These are phyloP conservation scores for Penicillium sp. DNA, from an alignment of 2,329 filamentous ascomycete species.

Conservation along the genomic window DNA sequence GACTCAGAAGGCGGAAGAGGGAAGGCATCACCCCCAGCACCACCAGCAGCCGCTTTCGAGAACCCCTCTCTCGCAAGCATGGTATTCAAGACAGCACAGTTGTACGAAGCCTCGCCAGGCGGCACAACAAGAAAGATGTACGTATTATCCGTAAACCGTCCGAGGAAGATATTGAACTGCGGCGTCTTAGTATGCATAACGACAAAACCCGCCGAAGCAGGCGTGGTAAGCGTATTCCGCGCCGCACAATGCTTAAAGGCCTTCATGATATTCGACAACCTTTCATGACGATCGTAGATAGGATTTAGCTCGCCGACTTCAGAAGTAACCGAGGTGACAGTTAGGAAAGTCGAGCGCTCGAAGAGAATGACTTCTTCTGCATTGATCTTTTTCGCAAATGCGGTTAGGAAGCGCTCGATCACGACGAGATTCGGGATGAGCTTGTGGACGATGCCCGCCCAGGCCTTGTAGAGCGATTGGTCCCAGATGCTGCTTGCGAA, in stretches of 20 bases:
- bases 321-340: conserved; percentile 87
- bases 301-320: conserved; percentile 73
- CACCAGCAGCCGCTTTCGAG: conserved; percentile 54
- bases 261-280: conserved; percentile 95
- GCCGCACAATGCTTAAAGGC: conserved; percentile 83
- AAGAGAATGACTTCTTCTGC: conserved; percentile 93
- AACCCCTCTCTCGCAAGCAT: conserved; percentile 82
- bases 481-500: conserved; percentile 99
- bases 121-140: conserved; percentile 91
- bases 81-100: conserved; percentile 84
- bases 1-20: conserved; percentile 37
- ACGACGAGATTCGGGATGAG: conserved; percentile 88
- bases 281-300: conserved; percentile 87
- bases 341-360: conserved; percentile 91
- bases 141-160: conserved; percentile 94
- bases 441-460: conserved; percentile 97
- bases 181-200: conserved; percentile 51
- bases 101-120: conserved; percentile 86
- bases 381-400: conserved; percentile 79
- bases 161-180: conserved; percentile 89
- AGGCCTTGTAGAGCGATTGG: conserved; percentile 94
- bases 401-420: conserved; percentile 80
- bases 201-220: conserved; percentile 42
- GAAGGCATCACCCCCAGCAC: conserved; percentile 42
- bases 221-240: conserved; percentile 45